Evolutionary conservation across 805 yeast species (phyloP).

Genomic region (Phaffomyces thermotolerans): DNA sequence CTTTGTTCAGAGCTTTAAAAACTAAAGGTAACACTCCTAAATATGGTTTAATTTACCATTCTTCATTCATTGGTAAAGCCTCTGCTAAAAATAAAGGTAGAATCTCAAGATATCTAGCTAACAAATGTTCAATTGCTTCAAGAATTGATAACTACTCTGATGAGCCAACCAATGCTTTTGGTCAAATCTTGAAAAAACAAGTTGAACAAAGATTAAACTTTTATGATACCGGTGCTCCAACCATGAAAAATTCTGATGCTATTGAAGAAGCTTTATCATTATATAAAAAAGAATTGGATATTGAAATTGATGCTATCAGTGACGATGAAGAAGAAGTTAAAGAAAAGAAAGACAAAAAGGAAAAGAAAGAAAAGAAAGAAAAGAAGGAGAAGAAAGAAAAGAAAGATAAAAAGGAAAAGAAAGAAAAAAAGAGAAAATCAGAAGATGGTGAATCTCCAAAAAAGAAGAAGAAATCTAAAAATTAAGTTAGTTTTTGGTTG

Average conservation of each 20-base stretch:
- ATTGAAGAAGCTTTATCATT: slow-evolving; percentile 84
- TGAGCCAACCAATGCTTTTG: slow-evolving; percentile 85
- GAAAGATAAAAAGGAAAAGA: slow-evolving; percentile 46
- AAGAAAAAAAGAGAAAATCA: slow-evolving; percentile 40
- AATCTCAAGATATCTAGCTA: slow-evolving; percentile 96
- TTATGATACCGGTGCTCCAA: slow-evolving; percentile 93
- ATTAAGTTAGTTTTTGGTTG: slow-evolving; percentile 1
- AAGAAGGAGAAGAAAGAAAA: slow-evolving; percentile 45
- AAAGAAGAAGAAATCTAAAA: slow-evolving; percentile 30
- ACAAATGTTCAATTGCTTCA: slow-evolving; percentile 98
- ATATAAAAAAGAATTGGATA: slow-evolving; percentile 40
- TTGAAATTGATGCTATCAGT: slow-evolving; percentile 30
- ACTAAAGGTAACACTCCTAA: slow-evolving; percentile 98
- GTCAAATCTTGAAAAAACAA: slow-evolving; percentile 87
- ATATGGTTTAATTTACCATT: slow-evolving; percentile 95
- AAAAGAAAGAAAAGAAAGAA: slow-evolving; percentile 44
- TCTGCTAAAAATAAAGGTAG: slow-evolving; percentile 97
- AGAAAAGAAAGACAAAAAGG: slow-evolving; percentile 39
- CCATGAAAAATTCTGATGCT: slow-evolving; percentile 93
- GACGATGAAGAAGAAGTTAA: slow-evolving; percentile 31
- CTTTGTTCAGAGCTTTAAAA: slow-evolving; percentile 95
- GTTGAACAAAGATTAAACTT: slow-evolving; percentile 96
- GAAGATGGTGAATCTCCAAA: slow-evolving; percentile 28
- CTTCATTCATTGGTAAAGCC: slow-evolving; percentile 95
- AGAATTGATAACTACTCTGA: slow-evolving; percentile 97